These are phyloP conservation scores for Pochonia chlamydosporia DNA, from an alignment of 2,329 filamentous ascomycete species.

Conservation along the genomic window DNA sequence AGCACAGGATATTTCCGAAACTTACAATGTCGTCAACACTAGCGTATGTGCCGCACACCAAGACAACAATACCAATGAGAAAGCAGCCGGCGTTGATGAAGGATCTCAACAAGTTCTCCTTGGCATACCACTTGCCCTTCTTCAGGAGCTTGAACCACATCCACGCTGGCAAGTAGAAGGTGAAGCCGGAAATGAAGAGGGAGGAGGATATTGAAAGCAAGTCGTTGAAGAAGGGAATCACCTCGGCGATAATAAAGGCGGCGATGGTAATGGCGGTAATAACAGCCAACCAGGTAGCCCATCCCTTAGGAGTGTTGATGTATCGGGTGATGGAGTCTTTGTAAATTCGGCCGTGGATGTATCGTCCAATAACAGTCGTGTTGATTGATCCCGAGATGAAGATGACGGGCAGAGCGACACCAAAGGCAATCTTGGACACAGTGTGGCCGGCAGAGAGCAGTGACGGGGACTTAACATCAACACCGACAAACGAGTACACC, in stretches of 20 bases:
- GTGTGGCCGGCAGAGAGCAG: constrained; percentile 56
- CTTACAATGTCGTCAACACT: constrained; percentile 22
- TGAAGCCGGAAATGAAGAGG: constrained; percentile 38
- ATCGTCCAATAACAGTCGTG: constrained; percentile 40
- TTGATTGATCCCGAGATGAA: constrained; percentile 70
- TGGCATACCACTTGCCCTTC: constrained; percentile 19
- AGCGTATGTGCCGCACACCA: constrained; percentile 20
- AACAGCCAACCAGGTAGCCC: constrained; percentile 52
- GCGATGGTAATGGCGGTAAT: constrained; percentile 51
- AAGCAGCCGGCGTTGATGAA: constrained; percentile 18
- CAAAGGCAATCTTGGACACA: constrained; percentile 63
- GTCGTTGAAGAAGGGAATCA: constrained; percentile 66
- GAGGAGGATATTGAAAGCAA: constrained; percentile 49
- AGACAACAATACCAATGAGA: constrained; percentile 17
- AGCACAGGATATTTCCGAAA: background rate
- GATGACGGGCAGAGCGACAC: constrained; percentile 65
- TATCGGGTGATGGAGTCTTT: constrained; percentile 36
- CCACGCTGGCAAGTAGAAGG: constrained; percentile 31
- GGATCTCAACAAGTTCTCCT: constrained; percentile 19
- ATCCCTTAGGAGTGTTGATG: constrained; percentile 43
- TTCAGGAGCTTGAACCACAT: constrained; percentile 33
- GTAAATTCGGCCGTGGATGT: constrained; percentile 40
- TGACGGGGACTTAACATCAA: constrained; percentile 58
- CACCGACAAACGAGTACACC: constrained; percentile 64
- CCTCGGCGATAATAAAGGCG: constrained; percentile 65